Conservation (phyloP, 2,329 filamentous ascomycete species). For the Cryphonectria radicalis region DNA sequence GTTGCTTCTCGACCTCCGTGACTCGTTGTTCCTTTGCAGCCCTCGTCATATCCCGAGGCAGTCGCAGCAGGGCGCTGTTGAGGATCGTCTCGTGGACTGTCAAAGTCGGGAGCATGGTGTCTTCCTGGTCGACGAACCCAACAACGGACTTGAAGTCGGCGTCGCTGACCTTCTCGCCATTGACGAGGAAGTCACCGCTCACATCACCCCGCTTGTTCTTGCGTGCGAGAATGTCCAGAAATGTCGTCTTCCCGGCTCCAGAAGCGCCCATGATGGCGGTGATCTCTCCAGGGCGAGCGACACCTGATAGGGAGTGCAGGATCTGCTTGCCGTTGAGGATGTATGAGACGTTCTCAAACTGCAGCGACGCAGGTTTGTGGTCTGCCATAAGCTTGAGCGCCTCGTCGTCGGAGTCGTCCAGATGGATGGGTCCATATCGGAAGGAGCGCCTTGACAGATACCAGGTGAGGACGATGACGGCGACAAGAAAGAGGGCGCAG, state of each 20-base stretch:
- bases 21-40: slow-evolving; percentile 89
- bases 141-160: slow-evolving; percentile 88
- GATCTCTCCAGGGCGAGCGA: slow-evolving; percentile 92
- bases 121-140: slow-evolving; percentile 97
- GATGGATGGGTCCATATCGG: slow-evolving; percentile 72
- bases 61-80: slow-evolving; percentile 85
- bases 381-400: slow-evolving; percentile 84
- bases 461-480: slow-evolving; percentile 81
- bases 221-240: slow-evolving; percentile 91
- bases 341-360: slow-evolving; percentile 89
- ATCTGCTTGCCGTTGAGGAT: slow-evolving; percentile 87
- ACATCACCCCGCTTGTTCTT: slow-evolving; percentile 92
- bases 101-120: slow-evolving; percentile 92
- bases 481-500: slow-evolving; percentile 85
- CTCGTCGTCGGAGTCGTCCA: slow-evolving; percentile 92
- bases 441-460: slow-evolving; percentile 79
- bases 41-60: slow-evolving; percentile 90
- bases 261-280: slow-evolving; percentile 98
- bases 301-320: slow-evolving; percentile 76
- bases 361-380: slow-evolving; percentile 86
- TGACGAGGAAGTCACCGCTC: slow-evolving; percentile 85
- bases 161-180: slow-evolving; percentile 87
- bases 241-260: slow-evolving; percentile 95
- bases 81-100: slow-evolving; percentile 98
- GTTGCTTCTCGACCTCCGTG: slow-evolving; percentile 90